Conservation (phyloP, 768 basidiomycete genomes). For the Cyclocybe cylindracea region DNA sequence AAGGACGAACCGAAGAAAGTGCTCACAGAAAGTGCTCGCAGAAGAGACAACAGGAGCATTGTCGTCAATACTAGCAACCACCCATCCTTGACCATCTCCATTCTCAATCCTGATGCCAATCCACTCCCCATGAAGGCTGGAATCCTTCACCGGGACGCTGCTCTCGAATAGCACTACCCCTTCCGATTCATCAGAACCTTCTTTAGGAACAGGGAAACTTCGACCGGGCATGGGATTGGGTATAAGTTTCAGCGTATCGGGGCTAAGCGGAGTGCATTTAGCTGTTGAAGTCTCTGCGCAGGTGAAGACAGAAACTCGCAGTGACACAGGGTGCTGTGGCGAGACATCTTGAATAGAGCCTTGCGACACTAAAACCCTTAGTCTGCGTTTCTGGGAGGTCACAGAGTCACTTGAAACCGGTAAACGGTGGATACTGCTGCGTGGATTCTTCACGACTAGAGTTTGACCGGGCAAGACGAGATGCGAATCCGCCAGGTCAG, state of each 20-base stretch:
- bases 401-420: constrained; percentile 35
- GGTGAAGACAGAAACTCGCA: constrained; percentile 47
- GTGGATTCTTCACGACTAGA: constrained; percentile 47
- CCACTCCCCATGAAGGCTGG: constrained; percentile 27
- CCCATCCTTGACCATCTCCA: constrained; percentile 60
- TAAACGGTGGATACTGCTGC: constrained; percentile 49
- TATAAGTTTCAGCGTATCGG: constrained; percentile 57
- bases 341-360: constrained; percentile 54
- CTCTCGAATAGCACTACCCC: constrained; percentile 69
- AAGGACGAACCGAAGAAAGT: constrained; percentile 1
- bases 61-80: constrained; percentile 53
- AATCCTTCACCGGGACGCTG: constrained; percentile 8
- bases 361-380: constrained; percentile 57
- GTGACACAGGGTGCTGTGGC: constrained; percentile 46
- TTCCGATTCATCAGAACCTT: constrained; percentile 76
- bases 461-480: constrained; percentile 34
- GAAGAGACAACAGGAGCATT: constrained; percentile 31
- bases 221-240: constrained; percentile 57
- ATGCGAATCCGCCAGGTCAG: constrained; percentile 31
- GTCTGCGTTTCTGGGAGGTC: constrained; percentile 30
- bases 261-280: constrained; percentile 42
- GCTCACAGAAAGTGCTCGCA: constrained; percentile 47
- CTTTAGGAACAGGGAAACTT: constrained; percentile 64
- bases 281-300: constrained; percentile 37
- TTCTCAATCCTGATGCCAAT: constrained; percentile 55